Evolutionary conservation across 805 yeast species (phyloP).

Genomic region (Kuraishia capsulata): DNA sequence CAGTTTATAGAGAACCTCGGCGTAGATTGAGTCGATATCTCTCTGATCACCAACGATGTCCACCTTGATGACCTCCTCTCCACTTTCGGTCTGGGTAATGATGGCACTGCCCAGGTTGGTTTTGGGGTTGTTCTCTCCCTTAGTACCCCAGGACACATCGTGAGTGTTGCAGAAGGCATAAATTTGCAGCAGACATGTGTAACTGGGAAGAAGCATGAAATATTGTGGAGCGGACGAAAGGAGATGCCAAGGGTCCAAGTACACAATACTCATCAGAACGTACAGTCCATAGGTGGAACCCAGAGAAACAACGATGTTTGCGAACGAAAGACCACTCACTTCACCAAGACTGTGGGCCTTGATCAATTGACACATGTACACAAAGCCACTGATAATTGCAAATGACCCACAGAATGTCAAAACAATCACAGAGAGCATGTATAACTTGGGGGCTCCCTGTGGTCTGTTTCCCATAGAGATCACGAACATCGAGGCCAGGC

Average conservation of each 20-base stretch:
- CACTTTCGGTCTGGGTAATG: conserved; percentile 70
- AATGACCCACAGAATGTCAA: conserved; percentile 74
- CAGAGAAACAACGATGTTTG: conserved; percentile 76
- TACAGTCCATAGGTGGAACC: conserved; percentile 90
- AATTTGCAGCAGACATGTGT: conserved; percentile 86
- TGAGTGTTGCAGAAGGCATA: conserved; percentile 97
- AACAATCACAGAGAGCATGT: conserved; percentile 61
- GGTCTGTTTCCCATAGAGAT: conserved; percentile 97
- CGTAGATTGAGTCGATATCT: conserved; percentile 77
- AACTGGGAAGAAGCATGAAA: conserved; percentile 82
- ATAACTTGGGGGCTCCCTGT: conserved; percentile 83
- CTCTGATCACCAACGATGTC: conserved; percentile 62
- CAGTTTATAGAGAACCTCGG: conserved; percentile 63
- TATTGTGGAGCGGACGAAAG: conserved; percentile 82
- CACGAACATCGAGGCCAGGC: conserved; percentile 79
- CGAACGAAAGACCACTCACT: conserved; percentile 38
- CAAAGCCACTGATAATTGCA: conserved; percentile 74
- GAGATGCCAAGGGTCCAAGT: conserved; percentile 96
- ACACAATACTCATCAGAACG: conserved; percentile 69
- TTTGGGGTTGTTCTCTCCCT: conserved; percentile 76
- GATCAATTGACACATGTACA: conserved; percentile 58
- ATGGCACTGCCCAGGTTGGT: conserved; percentile 74
- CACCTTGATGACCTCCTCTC: conserved; percentile 75
- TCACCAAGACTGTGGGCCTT: conserved; percentile 26
- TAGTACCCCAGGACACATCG: conserved; percentile 99